phyloP scores from a whole-genome alignment of 768 basidiomycete genomes.

The Kwoniella sp. region DNA sequence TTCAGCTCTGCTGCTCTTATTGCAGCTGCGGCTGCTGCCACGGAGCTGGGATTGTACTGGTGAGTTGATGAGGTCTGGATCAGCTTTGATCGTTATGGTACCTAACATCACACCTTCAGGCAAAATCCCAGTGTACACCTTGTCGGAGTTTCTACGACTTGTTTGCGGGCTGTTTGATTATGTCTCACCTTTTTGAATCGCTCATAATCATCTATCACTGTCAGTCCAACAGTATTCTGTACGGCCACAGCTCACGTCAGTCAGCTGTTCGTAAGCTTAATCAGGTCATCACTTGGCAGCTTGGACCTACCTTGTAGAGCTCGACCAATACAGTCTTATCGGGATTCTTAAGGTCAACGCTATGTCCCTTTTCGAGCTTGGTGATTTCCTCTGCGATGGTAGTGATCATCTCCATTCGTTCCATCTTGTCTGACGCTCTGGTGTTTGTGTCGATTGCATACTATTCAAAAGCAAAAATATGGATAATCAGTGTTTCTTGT shows the following conservation, averaged over 20 bases:
- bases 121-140: too few relatives aligned
- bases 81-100: not conserved
- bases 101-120: too few relatives aligned
- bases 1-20: slow-evolving; percentile 11
- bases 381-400: slow-evolving; percentile 38
- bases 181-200: slow-evolving; percentile 37
- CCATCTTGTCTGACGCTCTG: slow-evolving; percentile 35
- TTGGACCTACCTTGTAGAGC: slow-evolving; percentile 39
- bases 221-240: slow-evolving; percentile 40
- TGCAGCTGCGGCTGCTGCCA: slow-evolving; percentile 12
- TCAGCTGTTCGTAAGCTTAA: too few relatives aligned
- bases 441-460: slow-evolving; percentile 37
- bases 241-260: too few relatives aligned
- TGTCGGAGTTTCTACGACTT: too few relatives aligned
- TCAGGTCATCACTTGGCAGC: too few relatives aligned
- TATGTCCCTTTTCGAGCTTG: slow-evolving; percentile 29
- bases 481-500: not conserved
- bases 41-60: slow-evolving; percentile 21
- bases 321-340: slow-evolving; percentile 45
- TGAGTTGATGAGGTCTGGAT: too few relatives aligned
- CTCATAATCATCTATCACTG: slow-evolving; percentile 42
- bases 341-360: slow-evolving; percentile 40
- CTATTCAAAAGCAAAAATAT: slow-evolving; percentile 16
- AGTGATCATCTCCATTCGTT: slow-evolving; percentile 44
- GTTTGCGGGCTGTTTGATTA: too few relatives aligned